A percentile compares a stretch with the other conserved stretches of the same genome.
Evolutionary conservation across 257 asterid species (phyloP).

Genomic region (Forsythia viridissima): DNA sequence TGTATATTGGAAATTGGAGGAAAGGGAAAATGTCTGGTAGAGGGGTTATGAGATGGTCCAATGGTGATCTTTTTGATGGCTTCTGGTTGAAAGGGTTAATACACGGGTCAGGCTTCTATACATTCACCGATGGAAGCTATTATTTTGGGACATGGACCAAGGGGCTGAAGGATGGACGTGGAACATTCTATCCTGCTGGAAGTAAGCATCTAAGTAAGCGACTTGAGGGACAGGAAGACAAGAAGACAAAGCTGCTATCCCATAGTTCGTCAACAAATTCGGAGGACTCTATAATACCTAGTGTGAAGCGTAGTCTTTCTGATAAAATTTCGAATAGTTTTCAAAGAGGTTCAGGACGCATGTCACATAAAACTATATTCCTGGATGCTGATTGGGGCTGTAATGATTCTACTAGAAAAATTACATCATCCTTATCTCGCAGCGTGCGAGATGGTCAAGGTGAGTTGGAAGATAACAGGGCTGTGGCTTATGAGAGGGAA

Average conservation of each 20-base stretch:
- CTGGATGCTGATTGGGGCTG: constrained; percentile 36
- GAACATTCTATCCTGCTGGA: constrained; percentile 82
- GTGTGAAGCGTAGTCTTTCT: constrained; percentile 59
- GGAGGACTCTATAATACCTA: constrained; percentile 45
- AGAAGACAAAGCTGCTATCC: constrained; percentile 44
- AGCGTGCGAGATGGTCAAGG: constrained; percentile 51
- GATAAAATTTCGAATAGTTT: constrained; percentile 55
- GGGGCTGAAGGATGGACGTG: constrained; percentile 87
- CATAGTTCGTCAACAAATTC: constrained; percentile 40
- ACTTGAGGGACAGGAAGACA: constrained; percentile 45
- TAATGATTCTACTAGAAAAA: constrained; percentile 42
- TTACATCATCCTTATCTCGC: constrained; percentile 34
- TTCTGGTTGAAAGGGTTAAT: constrained; percentile 80
- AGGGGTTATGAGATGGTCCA: constrained; percentile 90
- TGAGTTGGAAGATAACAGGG: constrained; percentile 41
- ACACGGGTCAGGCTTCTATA: constrained; percentile 82
- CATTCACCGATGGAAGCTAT: constrained; percentile 80
- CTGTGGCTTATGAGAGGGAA: constrained; percentile 84
- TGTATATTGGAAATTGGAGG: constrained; percentile 89
- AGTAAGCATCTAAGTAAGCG: constrained; percentile 43
- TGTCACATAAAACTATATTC: constrained; percentile 41
- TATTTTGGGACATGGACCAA: constrained; percentile 92
- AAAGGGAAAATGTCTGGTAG: constrained; percentile 75
- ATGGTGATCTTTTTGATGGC: constrained; percentile 87
- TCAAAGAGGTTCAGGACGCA: constrained; percentile 46